Conservation (phyloP, 345 rosid species). For the Citrus inodora region DNA sequence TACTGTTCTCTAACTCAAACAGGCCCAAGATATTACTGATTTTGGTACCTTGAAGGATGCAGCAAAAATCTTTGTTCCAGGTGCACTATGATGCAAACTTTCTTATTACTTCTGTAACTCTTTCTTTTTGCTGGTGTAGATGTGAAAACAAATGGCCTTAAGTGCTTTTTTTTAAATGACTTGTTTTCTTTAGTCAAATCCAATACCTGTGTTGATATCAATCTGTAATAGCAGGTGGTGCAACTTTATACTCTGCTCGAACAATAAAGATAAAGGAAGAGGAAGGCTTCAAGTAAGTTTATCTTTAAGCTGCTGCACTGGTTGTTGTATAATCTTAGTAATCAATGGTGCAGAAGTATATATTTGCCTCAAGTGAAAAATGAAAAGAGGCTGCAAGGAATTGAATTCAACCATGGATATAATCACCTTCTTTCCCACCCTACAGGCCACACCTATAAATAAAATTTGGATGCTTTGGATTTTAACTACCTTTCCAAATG, state of each 20-base stretch:
- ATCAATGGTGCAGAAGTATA: not conserved
- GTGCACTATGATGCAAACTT: slow-evolving; percentile 25
- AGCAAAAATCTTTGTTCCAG: slow-evolving; percentile 83
- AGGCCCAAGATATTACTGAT: slow-evolving; percentile 84
- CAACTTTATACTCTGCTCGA: slow-evolving; percentile 73
- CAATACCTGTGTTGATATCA: not conserved
- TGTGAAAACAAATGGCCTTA: not conserved
- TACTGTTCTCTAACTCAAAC: slow-evolving; percentile 21
- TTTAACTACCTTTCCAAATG: not conserved
- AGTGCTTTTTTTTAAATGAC: not conserved
- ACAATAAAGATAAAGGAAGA: slow-evolving; percentile 90
- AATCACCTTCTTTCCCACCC: not conserved
- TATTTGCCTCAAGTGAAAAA: not conserved
- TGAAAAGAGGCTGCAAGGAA: not conserved
- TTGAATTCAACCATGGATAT: not conserved
- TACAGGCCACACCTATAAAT: not conserved
- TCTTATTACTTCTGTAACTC: not conserved
- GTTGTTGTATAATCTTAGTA: not conserved
- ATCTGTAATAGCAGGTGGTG: slow-evolving; percentile 55
- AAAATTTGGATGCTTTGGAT: not conserved
- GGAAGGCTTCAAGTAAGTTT: slow-evolving; percentile 67
- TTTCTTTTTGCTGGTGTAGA: not conserved
- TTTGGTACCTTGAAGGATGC: slow-evolving; percentile 86
- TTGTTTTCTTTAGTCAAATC: slow-evolving; percentile 6
- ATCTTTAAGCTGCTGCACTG: not conserved